These are phyloP conservation scores for Scutellaria baicalensis DNA, from an alignment of 257 asterid genomes.

Conservation along the genomic window DNA sequence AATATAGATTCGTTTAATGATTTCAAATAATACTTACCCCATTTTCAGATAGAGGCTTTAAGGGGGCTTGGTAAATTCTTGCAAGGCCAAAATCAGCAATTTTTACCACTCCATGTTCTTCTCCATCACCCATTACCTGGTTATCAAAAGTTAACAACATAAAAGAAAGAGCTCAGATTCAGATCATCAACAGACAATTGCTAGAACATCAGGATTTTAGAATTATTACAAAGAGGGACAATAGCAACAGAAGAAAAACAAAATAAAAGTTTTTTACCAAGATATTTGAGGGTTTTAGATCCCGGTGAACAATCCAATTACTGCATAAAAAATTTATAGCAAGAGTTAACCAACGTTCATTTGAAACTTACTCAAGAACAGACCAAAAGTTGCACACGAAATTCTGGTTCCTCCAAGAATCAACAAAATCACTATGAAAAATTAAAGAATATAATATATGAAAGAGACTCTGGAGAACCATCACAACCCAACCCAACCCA, in stretches of 20 bases:
- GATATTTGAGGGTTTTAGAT: conserved; percentile 96
- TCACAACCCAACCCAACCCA: not conserved
- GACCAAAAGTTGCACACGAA: not conserved
- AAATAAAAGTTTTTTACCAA: conserved; percentile 44
- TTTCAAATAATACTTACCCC: conserved; percentile 50
- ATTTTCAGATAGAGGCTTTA: conserved; percentile 79
- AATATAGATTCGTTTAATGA: not conserved
- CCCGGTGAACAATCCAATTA: conserved; percentile 97
- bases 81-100: conserved; percentile 99
- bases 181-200: not conserved
- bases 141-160: conserved; percentile 6
- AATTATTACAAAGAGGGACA: not conserved
- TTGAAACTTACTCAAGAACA: conserved; percentile 1
- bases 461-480: not conserved
- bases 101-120: conserved; percentile 94
- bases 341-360: conserved; percentile 9
- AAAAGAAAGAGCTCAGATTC: conserved; percentile 6
- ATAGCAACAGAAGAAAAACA: not conserved
- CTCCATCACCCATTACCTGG: conserved; percentile 99
- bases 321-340: conserved; percentile 39
- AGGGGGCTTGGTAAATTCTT: conserved; percentile 90
- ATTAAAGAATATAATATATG: not conserved
- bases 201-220: not conserved
- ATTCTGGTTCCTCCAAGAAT: not conserved
- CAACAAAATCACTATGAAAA: not conserved